These are phyloP conservation scores for Xylariaceae sp. DNA, from an alignment of 2,329 filamentous ascomycete genomes.

Conservation along the genomic window DNA sequence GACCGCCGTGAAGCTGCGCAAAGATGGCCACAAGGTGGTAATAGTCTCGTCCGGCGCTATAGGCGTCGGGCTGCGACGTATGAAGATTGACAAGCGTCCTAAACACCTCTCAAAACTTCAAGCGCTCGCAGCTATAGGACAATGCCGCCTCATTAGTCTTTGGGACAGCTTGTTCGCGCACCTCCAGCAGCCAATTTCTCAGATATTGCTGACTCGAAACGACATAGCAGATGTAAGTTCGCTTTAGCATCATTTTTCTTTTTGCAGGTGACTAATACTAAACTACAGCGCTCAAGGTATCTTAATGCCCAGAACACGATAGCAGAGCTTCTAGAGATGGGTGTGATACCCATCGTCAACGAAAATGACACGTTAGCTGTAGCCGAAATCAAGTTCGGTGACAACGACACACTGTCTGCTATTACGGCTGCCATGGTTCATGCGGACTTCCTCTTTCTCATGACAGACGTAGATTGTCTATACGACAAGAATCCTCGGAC, in stretches of 20 bases:
- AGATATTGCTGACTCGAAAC: slow-evolving; percentile 91
- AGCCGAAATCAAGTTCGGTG: slow-evolving; percentile 98
- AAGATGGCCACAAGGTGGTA: slow-evolving; percentile 92
- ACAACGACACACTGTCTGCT: slow-evolving; percentile 96
- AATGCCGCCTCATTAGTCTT: slow-evolving; percentile 91
- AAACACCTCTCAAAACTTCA: slow-evolving; percentile 91
- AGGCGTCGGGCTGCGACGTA: slow-evolving; percentile 87
- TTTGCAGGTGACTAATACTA: slow-evolving; percentile 18
- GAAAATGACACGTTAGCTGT: slow-evolving; percentile 98
- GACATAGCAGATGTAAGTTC: slow-evolving; percentile 87
- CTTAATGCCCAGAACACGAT: slow-evolving; percentile 97
- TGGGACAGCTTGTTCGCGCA: slow-evolving; percentile 94
- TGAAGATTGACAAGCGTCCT: slow-evolving; percentile 85
- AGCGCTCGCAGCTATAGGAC: slow-evolving; percentile 93
- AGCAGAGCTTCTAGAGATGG: slow-evolving; percentile 86
- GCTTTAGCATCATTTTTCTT: neutral
- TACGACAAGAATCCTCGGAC: slow-evolving; percentile 95
- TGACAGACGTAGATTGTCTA: slow-evolving; percentile 98
- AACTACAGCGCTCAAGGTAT: slow-evolving; percentile 79
- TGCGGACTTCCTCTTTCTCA: slow-evolving; percentile 93
- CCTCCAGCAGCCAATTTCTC: slow-evolving; percentile 86
- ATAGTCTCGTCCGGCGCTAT: slow-evolving; percentile 98
- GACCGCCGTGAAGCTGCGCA: slow-evolving; percentile 83
- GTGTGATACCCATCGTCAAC: slow-evolving; percentile 97
- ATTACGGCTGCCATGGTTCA: slow-evolving; percentile 98